Evolutionary conservation across 2,329 filamentous ascomycete species (phyloP), one percentile per base, ranked within the genome.

Genomic region (Lachnellula cervina): DNA sequence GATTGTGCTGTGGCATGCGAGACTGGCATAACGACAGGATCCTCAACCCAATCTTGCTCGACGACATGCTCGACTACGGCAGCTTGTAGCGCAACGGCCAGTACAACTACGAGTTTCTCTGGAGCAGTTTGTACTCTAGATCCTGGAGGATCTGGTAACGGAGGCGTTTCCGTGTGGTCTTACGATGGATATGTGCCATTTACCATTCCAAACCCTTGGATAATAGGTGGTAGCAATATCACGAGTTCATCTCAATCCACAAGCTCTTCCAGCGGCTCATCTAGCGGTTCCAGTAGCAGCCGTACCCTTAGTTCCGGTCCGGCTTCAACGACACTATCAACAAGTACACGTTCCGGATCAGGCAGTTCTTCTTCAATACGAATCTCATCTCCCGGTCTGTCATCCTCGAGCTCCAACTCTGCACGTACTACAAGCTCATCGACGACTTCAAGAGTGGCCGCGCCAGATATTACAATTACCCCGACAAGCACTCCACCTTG

Each of bases 401-500:
- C 21, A 23, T 23, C 21, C 21, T 23, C 21, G 3, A 23, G 21
- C 21, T 23, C 21, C 21, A 23, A 23, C 21, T 23, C 21, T 23
- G 21, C 21, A 23, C 21, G 21, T 4, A 23, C 21, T 23, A 23
- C 21, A 23, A 23, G 21, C 21, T 38, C 35, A n/a, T 38, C 35
- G 35, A 38, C 35, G 5, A n/a, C 35, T 11, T 38, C 35, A n/a
- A 38, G 49, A 16, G 49, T 51, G 9, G 49, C 49, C 11, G 49
- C 49, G 8, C 49, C 49, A 14, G 49, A 51, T 9, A 51, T 42
- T 21, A 51, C 49, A 9, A 38, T 51, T 23, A 51, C 49, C n/a
- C 49, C 49, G 14, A 38, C 34, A 32, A 37, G 32, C 16, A 51
- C 32, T 16, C 49, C 49, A 17, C 13, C 35, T 19, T 51, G 49